Conservation (phyloP, 169 alveolate genomes). For the Plasmodium berghei region DNA sequence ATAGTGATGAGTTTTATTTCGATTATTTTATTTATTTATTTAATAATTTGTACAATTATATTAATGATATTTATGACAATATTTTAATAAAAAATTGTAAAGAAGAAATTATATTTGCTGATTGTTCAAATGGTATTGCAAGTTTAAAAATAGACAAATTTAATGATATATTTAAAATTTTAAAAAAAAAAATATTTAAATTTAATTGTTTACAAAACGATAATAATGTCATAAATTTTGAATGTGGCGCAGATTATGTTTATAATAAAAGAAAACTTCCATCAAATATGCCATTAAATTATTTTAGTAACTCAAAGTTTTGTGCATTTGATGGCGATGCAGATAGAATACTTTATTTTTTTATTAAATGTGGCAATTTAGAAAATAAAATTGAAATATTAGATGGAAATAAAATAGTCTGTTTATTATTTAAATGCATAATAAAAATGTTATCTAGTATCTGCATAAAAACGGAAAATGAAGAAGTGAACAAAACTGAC, state of each 20-base stretch:
- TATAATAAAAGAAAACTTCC: slow-evolving; percentile 55
- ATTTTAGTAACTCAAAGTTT: slow-evolving; percentile 29
- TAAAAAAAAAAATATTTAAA: slow-evolving; percentile 69
- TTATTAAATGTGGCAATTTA: slow-evolving; percentile 7
- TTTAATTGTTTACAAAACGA: slow-evolving; percentile 40
- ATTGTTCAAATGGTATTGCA: slow-evolving; percentile 73
- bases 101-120: slow-evolving; percentile 54
- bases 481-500: slow-evolving; percentile 7
- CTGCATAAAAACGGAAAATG: background rate
- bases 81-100: slow-evolving; percentile 8
- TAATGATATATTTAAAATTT: slow-evolving; percentile 12
- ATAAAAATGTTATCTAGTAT: slow-evolving; percentile 32
- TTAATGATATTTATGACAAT: slow-evolving; percentile 13
- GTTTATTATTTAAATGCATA: slow-evolving; percentile 72
- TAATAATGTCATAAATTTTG: slow-evolving; percentile 19
- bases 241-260: slow-evolving; percentile 83
- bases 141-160: slow-evolving; percentile 61
- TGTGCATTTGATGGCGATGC: slow-evolving; percentile 86
- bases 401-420: slow-evolving; percentile 79
- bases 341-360: slow-evolving; percentile 80
- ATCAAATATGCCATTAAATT: background rate
- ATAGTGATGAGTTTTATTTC: slow-evolving; percentile 51
- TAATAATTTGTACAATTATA: slow-evolving; percentile 22
- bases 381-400: slow-evolving; percentile 39
- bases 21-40: slow-evolving; percentile 42